phyloP scores from a whole-genome alignment of 371 early-diverging fungal genomes.

The Rhizopus microsporus region DNA sequence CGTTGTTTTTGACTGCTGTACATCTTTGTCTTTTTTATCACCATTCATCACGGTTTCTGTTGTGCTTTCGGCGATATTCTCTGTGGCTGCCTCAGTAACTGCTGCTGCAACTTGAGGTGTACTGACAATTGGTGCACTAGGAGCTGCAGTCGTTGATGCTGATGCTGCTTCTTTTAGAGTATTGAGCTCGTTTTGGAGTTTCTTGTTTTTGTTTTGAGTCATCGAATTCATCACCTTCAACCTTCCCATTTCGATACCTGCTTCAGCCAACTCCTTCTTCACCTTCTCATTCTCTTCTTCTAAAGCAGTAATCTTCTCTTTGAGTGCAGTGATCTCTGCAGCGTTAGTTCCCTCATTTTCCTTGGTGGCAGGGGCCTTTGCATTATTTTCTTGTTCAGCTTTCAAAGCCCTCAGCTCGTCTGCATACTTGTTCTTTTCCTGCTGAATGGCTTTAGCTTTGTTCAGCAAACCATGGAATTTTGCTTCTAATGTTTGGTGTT shows the following conservation, averaged over 20 bases:
- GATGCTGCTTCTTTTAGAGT: constrained; percentile 5
- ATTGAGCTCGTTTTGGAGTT: constrained; percentile 20
- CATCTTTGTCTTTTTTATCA: too few species aligned
- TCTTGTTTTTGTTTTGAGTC: constrained; percentile 16
- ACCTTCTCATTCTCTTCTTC: constrained; percentile 9
- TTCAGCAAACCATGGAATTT: neutral
- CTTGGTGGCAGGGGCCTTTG: neutral
- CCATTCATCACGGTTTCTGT: too few species aligned
- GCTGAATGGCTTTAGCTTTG: neutral
- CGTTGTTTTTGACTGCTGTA: neutral
- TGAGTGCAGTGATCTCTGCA: constrained; percentile 4
- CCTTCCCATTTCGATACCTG: constrained; percentile 14
- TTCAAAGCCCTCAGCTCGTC: constrained; percentile 3
- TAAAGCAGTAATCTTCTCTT: constrained; percentile 8
- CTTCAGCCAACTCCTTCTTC: constrained; percentile 3
- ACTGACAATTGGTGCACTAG: neutral
- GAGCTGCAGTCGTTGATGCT: neutral
- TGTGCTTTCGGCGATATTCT: neutral
- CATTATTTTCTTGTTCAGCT: neutral
- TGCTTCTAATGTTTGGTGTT: constrained; percentile 13
- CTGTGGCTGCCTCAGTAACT: neutral
- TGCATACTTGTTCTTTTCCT: neutral
- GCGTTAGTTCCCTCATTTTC: neutral
- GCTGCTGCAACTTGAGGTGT: neutral
- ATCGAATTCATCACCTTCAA: constrained; percentile 24